Conservation (phyloP, 371 early-diverging fungal species). For the Apophysomyces ossiformis region DNA sequence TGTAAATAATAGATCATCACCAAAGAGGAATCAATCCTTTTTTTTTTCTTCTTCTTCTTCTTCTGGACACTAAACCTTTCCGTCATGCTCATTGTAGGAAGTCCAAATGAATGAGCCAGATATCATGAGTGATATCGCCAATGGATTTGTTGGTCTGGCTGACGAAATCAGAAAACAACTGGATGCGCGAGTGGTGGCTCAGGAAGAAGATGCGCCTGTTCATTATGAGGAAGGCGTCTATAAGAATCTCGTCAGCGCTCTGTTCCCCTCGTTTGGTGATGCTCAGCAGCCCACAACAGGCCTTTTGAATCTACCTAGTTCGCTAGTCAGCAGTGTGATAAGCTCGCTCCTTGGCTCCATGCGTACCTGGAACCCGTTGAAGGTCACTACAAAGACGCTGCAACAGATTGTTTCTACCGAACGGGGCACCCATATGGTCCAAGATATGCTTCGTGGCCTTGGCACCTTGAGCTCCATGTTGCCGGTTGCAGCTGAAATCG, state of each 20-base stretch:
- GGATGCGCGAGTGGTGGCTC: not conserved
- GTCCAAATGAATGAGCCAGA: not conserved
- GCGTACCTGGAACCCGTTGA: not conserved
- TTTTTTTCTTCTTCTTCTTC: too few species aligned
- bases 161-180: constrained; percentile 1
- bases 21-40: not conserved
- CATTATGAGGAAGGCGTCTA: not conserved
- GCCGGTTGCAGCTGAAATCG: not conserved
- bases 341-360: not conserved
- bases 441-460: not conserved
- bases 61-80: not conserved
- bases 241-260: not conserved
- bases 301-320: not conserved
- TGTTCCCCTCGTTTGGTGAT: not conserved
- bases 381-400: not conserved
- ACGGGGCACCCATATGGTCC: not conserved
- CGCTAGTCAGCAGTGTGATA: not conserved
- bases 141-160: not conserved
- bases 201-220: not conserved
- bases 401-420: not conserved
- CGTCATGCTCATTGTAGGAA: not conserved
- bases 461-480: not conserved
- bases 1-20: not conserved
- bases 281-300: not conserved
- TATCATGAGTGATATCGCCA: not conserved